phyloP scores from a whole-genome alignment of 805 yeast species.

The Metschnikowia borealis region DNA sequence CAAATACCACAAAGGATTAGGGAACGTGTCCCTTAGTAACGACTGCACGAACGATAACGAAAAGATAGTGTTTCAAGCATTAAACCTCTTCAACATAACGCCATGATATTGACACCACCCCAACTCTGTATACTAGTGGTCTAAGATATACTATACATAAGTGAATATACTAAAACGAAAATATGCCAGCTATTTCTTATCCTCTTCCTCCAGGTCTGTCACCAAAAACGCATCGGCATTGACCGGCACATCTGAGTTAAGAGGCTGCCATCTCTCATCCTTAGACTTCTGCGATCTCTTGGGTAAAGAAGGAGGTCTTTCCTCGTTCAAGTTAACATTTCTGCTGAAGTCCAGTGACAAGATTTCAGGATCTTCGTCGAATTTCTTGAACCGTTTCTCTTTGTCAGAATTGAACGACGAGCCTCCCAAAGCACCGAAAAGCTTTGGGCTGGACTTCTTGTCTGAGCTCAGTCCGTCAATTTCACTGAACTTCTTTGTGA shows the following conservation, averaged over 20 bases:
- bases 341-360: conserved; percentile 48
- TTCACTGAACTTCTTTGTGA: conserved; percentile 47
- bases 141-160: conserved; percentile 1
- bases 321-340: conserved; percentile 35
- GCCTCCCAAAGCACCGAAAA: conserved; percentile 46
- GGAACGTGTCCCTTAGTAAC: conserved; percentile 19
- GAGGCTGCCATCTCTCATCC: conserved; percentile 34
- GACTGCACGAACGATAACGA: conserved; percentile 18
- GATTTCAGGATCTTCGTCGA: conserved; percentile 56
- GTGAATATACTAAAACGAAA: conserved; percentile 2
- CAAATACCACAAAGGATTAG: conserved; percentile 31
- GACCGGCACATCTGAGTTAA: conserved; percentile 36
- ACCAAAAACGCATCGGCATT: conserved; percentile 42
- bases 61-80: conserved; percentile 12
- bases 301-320: conserved; percentile 25
- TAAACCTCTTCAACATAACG: conserved; percentile 14
- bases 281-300: conserved; percentile 11
- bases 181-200: conserved; percentile 9
- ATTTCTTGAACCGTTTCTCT: conserved; percentile 24
- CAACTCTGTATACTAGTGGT: conserved; percentile 10
- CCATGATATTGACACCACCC: conserved; percentile 6
- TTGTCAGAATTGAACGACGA: conserved; percentile 31
- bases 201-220: conserved; percentile 43
- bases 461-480: conserved; percentile 8
- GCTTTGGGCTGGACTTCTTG: conserved; percentile 24